Evolutionary conservation across 495 filamentous ascomycete genomes (phyloP).

Genomic region (Lasiosphaeria ovina): DNA sequence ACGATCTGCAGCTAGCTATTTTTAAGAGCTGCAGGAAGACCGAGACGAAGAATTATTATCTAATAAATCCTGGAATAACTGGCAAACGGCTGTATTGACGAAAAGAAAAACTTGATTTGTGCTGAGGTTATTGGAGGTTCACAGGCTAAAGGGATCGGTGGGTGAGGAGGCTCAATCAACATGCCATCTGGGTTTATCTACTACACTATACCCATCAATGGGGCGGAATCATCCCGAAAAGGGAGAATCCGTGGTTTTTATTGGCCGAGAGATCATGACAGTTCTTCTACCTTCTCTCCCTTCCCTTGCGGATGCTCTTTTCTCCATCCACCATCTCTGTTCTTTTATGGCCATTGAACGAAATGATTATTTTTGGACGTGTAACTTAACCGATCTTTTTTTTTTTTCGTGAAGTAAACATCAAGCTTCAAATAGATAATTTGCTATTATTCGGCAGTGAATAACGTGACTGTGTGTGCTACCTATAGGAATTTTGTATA

Average conservation of each 20-base stretch:
- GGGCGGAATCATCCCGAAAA: background rate
- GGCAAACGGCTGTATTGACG: background rate
- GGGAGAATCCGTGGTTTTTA: background rate
- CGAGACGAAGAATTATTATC: background rate
- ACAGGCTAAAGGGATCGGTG: background rate
- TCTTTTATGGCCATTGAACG: too few species aligned
- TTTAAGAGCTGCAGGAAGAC: background rate
- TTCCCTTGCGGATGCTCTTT: background rate
- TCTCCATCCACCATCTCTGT: background rate
- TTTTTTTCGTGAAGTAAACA: too few species aligned
- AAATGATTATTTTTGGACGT: too few species aligned
- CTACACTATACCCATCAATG: conserved; percentile 2
- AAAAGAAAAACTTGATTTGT: background rate
- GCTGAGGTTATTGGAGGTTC: background rate
- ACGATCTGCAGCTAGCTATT: background rate
- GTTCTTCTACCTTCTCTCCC: background rate
- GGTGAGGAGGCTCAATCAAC: conserved; percentile 1
- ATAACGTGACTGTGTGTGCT: background rate
- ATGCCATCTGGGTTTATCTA: background rate
- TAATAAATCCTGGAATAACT: background rate
- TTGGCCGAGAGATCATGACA: background rate
- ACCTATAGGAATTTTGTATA: background rate
- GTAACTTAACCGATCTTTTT: too few species aligned
- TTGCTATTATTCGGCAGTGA: background rate
- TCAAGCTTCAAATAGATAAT: background rate